These are phyloP conservation scores for Jatropha multifida DNA, from an alignment of 441 rosid genomes.

Conservation along the genomic window DNA sequence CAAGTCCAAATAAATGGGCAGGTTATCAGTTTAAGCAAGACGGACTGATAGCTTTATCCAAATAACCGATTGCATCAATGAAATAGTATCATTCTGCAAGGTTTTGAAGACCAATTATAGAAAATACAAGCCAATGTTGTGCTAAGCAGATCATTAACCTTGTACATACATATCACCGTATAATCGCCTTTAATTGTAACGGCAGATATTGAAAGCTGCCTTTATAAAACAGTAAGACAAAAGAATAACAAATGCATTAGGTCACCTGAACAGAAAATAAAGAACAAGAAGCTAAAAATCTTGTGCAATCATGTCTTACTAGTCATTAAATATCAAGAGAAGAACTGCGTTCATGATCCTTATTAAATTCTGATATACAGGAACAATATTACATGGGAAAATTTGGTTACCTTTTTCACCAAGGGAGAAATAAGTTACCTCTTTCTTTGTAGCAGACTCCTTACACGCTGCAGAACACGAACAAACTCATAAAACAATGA, in stretches of 20 bases:
- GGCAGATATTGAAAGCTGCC: no score
- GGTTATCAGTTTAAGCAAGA: no score
- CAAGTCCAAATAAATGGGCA: no score
- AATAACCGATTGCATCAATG: not conserved
- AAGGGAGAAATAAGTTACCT: constrained; percentile 17
- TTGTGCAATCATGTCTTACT: not conserved
- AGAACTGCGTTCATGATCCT: not conserved
- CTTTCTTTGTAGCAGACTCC: constrained; percentile 43
- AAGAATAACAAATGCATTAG: not conserved
- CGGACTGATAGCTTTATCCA: no score
- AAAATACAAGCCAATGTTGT: no score
- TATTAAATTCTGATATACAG: not conserved
- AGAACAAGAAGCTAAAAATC: not conserved
- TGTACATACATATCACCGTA: no score
- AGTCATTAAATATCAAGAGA: not conserved
- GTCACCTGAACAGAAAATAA: constrained; percentile 13
- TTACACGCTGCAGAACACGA: constrained; percentile 70
- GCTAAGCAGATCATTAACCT: no score
- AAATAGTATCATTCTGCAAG: not conserved
- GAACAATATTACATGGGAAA: not conserved
- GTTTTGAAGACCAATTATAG: not conserved
- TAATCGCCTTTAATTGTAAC: no score
- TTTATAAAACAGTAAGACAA: no score
- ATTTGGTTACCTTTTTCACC: not conserved
- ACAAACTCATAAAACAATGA: constrained; percentile 67